Conservation (phyloP, 2,329 filamentous ascomycete species). For the Nemania sp. region DNA sequence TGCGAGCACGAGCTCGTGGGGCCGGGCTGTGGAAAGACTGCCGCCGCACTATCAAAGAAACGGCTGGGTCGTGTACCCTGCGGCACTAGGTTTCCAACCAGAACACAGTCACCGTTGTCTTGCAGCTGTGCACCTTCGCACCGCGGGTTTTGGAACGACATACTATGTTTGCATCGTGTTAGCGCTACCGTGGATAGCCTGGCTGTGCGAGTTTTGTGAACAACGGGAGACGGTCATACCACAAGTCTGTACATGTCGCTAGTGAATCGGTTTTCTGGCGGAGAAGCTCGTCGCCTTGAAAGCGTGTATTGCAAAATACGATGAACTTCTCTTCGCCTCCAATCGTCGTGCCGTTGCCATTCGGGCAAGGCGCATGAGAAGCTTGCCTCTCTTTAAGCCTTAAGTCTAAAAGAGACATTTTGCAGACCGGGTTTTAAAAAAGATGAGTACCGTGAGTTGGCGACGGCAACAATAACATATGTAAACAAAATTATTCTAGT, state of each 20-base stretch:
- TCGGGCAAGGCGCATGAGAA: conserved; percentile 36
- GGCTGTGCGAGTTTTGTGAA: background rate
- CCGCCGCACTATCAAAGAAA: conserved; percentile 35
- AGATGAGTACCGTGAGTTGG: background rate
- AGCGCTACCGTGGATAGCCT: background rate
- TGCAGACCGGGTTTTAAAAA: background rate
- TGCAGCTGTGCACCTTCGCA: conserved; percentile 39
- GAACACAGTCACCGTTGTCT: conserved; percentile 32
- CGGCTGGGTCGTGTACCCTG: conserved; percentile 28
- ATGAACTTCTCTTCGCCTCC: conserved; percentile 37
- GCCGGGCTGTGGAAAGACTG: conserved; percentile 30
- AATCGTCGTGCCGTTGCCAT: conserved; percentile 40
- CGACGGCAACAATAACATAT: background rate
- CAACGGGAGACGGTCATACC: conserved; percentile 20
- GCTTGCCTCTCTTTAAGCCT: conserved; percentile 18
- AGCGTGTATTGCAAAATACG: conserved; percentile 36
- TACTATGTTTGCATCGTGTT: conserved; percentile 16
- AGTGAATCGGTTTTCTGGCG: conserved; percentile 38
- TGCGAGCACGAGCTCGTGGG: conserved; percentile 34
- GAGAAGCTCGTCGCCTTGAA: conserved; percentile 36
- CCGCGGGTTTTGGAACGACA: conserved; percentile 37
- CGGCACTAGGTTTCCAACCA: conserved; percentile 28
- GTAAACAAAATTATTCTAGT: background rate
- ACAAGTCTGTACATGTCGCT: conserved; percentile 31
- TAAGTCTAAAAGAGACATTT: conserved; percentile 25